Percentiles rank a stretch among this genome's conserved stretches.
These are phyloP conservation scores for Didymella keratinophila DNA, from an alignment of 2,329 filamentous ascomycete genomes.

Conservation along the genomic window DNA sequence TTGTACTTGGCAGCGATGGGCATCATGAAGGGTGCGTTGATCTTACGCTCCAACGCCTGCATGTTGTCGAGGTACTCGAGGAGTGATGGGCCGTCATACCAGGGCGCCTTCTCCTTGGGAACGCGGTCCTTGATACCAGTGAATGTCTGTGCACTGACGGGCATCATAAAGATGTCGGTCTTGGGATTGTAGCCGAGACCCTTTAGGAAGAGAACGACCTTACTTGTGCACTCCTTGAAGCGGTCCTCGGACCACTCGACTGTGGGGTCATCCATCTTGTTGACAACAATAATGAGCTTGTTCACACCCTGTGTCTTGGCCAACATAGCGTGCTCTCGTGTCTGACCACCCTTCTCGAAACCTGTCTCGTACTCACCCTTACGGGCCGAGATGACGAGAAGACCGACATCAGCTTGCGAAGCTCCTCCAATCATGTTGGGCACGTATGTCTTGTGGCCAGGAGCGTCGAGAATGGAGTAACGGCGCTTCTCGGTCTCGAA, in stretches of 20 bases:
- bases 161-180: constrained; percentile 94
- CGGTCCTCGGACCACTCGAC: constrained; percentile 95
- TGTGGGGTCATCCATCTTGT: constrained; percentile 99
- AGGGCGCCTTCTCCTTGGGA: constrained; percentile 74
- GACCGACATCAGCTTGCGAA: constrained; percentile 70
- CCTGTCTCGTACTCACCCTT: constrained; percentile 99
- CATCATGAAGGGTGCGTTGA: constrained; percentile 99
- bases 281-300: constrained; percentile 86
- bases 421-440: constrained; percentile 98
- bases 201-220: constrained; percentile 87
- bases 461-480: constrained; percentile 96
- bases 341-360: constrained; percentile 96
- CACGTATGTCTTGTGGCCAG: constrained; percentile 97
- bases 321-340: constrained; percentile 95
- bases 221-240: constrained; percentile 91
- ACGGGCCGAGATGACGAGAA: constrained; percentile 92
- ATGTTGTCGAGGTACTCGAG: constrained; percentile 96
- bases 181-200: constrained; percentile 93
- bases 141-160: constrained; percentile 87
- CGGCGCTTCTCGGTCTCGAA: constrained; percentile 94
- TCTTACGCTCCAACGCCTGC: constrained; percentile 90
- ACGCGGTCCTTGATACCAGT: constrained; percentile 89
- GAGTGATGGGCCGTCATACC: constrained; percentile 88
- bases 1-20: constrained; percentile 94
- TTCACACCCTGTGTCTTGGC: constrained; percentile 98